Evolutionary conservation across 805 yeast species (phyloP).

Genomic region (Dipodascus geniculatus): DNA sequence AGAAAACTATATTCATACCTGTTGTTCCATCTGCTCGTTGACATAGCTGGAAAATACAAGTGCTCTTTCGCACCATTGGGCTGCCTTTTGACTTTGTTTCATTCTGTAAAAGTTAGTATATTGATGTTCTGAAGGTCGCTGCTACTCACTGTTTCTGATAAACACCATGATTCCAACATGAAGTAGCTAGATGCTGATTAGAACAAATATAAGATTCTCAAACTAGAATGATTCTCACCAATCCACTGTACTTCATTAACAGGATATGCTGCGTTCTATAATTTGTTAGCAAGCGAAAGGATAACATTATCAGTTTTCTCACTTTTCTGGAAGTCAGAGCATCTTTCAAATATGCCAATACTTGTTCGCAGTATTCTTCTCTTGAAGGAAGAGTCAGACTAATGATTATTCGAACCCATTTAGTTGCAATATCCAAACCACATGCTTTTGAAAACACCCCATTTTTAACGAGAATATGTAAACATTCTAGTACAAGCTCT

Average conservation of each 20-base stretch:
- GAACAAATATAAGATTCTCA: no score
- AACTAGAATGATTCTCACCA: background rate
- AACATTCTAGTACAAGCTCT: background rate
- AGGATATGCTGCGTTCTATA: background rate
- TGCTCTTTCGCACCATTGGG: background rate
- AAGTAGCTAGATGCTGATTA: background rate
- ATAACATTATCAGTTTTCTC: no score
- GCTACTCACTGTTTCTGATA: background rate
- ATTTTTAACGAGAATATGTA: background rate
- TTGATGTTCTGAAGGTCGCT: background rate
- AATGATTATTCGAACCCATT: background rate
- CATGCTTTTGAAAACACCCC: background rate
- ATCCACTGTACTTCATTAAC: background rate
- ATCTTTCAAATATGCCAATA: background rate
- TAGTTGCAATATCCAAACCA: background rate
- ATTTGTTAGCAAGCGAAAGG: no score
- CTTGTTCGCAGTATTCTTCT: background rate
- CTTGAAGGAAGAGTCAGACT: background rate
- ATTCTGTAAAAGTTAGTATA: background rate
- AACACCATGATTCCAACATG: conserved; percentile 2
- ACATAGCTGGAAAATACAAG: background rate
- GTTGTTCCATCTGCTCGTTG: background rate
- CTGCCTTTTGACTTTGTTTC: background rate
- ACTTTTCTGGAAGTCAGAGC: background rate
- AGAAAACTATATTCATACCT: no score